These are phyloP conservation scores for Kodamaea alishanica DNA, from an alignment of 1,139 yeast genomes.

Conservation along the genomic window DNA sequence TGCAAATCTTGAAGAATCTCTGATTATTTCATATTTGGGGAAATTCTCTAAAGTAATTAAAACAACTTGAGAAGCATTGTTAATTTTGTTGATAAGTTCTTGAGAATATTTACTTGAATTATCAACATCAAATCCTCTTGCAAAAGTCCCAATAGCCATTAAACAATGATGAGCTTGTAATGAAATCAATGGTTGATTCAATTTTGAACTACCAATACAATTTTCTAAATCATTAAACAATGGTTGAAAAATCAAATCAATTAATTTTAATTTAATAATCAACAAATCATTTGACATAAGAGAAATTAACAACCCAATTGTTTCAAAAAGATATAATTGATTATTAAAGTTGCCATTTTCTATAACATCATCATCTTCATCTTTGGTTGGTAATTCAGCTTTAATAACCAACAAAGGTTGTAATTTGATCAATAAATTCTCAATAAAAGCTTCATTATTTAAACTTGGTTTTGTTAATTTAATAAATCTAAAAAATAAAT, in stretches of 20 bases:
- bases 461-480: slow-evolving; percentile 66
- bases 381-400: slow-evolving; percentile 51
- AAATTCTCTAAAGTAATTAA: slow-evolving; percentile 78
- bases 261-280: slow-evolving; percentile 40
- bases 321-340: slow-evolving; percentile 81
- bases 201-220: slow-evolving; percentile 41
- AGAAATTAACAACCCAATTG: slow-evolving; percentile 65
- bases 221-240: slow-evolving; percentile 70
- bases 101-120: slow-evolving; percentile 22
- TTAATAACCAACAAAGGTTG: slow-evolving; percentile 55
- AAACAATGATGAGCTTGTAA: slow-evolving; percentile 82
- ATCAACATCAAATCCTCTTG: slow-evolving; percentile 70
- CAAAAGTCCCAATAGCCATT: slow-evolving; percentile 86
- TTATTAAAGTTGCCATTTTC: slow-evolving; percentile 65
- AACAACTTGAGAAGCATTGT: slow-evolving; percentile 77
- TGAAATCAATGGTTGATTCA: slow-evolving; percentile 43
- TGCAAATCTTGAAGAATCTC: slow-evolving; percentile 85
- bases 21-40: slow-evolving; percentile 60
- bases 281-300: slow-evolving; percentile 35
- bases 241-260: slow-evolving; percentile 71
- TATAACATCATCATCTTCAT: slow-evolving; percentile 54
- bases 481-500: slow-evolving; percentile 76
- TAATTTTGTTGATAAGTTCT: slow-evolving; percentile 50
- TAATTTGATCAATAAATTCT: slow-evolving; percentile 36
- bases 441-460: slow-evolving; percentile 38